These are phyloP conservation scores for Euphorbia schlechtendalii DNA, from an alignment of 441 rosid species.

Conservation along the genomic window DNA sequence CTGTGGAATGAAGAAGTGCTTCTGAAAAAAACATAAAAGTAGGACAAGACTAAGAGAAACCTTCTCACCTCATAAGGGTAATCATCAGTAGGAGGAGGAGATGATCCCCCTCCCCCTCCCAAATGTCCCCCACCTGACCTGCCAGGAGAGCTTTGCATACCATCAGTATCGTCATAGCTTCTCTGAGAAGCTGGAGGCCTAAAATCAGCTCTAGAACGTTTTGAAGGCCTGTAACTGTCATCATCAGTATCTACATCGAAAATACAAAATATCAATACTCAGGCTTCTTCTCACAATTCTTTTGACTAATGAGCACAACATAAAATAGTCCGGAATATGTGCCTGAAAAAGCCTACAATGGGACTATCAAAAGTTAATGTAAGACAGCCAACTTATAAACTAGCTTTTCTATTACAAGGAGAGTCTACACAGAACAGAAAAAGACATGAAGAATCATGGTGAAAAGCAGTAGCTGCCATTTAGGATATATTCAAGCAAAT, in stretches of 20 bases:
- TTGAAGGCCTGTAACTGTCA: constrained; percentile 72
- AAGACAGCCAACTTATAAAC: not conserved
- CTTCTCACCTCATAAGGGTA: constrained; percentile 47
- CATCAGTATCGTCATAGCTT: constrained; percentile 63
- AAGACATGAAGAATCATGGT: not conserved
- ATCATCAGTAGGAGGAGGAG: constrained; percentile 88
- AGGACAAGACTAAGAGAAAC: constrained; percentile 10
- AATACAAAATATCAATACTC: not conserved
- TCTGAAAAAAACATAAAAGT: not conserved
- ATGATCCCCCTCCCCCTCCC: constrained; percentile 59
- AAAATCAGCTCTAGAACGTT: constrained; percentile 75
- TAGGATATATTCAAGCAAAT: not conserved
- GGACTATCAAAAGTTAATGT: not conserved
- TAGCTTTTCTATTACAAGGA: not conserved
- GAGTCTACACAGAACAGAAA: not conserved
- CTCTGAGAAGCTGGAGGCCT: constrained; percentile 51
- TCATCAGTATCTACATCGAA: constrained; percentile 70
- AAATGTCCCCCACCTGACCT: constrained; percentile 49
- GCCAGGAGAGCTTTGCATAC: constrained; percentile 72
- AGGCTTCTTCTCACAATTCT: not conserved
- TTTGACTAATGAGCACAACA: not conserved
- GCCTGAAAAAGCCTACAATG: not conserved
- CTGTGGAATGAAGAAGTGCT: not conserved
- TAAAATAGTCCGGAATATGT: not conserved
- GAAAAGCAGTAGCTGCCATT: not conserved